These are phyloP conservation scores for Salicornia ramosissima DNA, from an alignment of 148 eudicot species.

Conservation along the genomic window DNA sequence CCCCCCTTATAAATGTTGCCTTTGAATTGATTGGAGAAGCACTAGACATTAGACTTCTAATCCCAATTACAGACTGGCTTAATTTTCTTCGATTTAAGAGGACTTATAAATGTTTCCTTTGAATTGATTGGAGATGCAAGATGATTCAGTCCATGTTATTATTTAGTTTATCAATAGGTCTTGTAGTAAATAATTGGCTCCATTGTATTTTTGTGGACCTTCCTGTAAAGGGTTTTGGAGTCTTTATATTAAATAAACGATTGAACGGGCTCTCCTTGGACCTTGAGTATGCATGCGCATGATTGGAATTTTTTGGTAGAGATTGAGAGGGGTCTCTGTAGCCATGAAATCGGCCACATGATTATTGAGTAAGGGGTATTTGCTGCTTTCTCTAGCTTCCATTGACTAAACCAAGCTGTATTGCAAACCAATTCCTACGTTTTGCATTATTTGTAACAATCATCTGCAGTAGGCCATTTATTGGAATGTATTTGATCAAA, in stretches of 20 bases:
- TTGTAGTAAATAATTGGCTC: neutral
- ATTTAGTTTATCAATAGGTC: neutral
- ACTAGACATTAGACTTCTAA: neutral
- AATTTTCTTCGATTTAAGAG: too few relatives aligned
- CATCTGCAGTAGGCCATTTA: too few relatives aligned
- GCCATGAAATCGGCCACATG: neutral
- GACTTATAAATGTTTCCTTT: neutral
- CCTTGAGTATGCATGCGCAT: too few relatives aligned
- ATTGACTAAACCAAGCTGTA: neutral
- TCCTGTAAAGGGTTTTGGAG: neutral
- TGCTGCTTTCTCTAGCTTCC: neutral
- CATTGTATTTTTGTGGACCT: neutral
- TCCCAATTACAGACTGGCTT: too few relatives aligned
- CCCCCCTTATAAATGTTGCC: neutral
- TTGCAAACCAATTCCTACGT: too few relatives aligned
- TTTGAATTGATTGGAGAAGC: neutral
- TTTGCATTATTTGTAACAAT: too few relatives aligned
- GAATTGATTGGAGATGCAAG: too few relatives aligned
- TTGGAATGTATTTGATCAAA: too few relatives aligned
- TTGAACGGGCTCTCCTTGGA: too few relatives aligned
- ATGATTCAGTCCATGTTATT: neutral
- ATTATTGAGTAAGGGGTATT: neutral
- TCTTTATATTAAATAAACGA: neutral
- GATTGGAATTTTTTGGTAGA: neutral
- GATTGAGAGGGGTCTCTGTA: neutral